Base-by-base conservation (phyloP, 768 basidiomycete genomes). In the Lactarius tabidus region DNA sequence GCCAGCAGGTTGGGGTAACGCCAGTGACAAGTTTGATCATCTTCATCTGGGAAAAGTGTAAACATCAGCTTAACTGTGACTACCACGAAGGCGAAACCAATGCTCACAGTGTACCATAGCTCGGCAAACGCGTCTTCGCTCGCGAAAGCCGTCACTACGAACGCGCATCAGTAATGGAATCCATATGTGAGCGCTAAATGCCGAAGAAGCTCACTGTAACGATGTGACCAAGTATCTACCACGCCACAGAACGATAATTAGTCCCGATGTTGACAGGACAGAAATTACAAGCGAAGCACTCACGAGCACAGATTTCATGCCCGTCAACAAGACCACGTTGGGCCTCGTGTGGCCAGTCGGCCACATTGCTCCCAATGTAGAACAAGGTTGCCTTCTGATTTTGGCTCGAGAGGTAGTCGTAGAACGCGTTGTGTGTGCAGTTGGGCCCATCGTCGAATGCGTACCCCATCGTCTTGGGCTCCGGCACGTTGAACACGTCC, bases 61-160 rank as follows among this genome's bases (percentile, higher is more conserved):
- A 33, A 41, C 12, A 55, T 64, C n/a, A 60, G 18, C 33, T 43
- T 9, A 28, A 26, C 15, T 5, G 28, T 18, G 43, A 29, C 31
- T 6, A 20, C 28, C 18, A 10, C 23, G 20, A 33, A 15, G 38
- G 33, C 29, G 51, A 2, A 48, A 5, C 6, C 6, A 60, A 1
- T 14, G 74, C 84, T 39, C 67, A 83, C 84, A 1, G 64, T 85
- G 75, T 90, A 93, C 65, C 87, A 91, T 18, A 93, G 78, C 74
- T 93, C 90, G 6, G 90, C 90, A 62, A 91, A 90, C 6, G 84
- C 87, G 68, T 87, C 77, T 68, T 84, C 77, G 71, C 86, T 91
- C 15, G 80, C 74, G 43, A 88, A 78, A 3, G 84, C 71, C 0
- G 88, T 88, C 83, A 82, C 85, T 85, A 60, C 1, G 38, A 12